Evolutionary conservation across 176 grass and related monocot species (phyloP), one percentile per base, ranked within the genome.

Genomic region (Eleusine coracana): DNA sequence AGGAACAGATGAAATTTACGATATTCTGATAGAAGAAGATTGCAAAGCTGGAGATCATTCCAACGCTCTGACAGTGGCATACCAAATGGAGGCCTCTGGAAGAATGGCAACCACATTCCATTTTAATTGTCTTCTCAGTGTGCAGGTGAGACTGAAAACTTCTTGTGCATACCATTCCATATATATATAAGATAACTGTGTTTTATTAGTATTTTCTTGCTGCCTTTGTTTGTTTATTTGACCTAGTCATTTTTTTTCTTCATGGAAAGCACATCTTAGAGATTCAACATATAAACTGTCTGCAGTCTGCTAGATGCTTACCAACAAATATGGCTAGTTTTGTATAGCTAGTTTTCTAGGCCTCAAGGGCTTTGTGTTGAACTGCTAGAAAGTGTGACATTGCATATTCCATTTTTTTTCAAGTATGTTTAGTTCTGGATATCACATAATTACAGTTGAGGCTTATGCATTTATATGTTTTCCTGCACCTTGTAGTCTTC

Each of bases 91-190:
- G 83, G 90, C 88, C 82, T 85, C 76, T 86, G 96, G 96, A 91
- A 95, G 92, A 93, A 98, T 95, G 96, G 96, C 96, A 3, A 95
- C 96, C 70, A 98, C 96, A 79, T 98, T 91, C 71, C 96, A 98
- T 91, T 98, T 88, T 80, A 98, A 98, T 73, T 98, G 88, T n/a
- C 96, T 98, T 88, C 96, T 98, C 61, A 98, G 96, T 76, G 96
- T 93, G 54, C 96, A 98, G 96, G 96, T 98, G 82, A 84, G 59
- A 65, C 9, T 73, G 48, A 9, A n/a, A 76, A 68, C 12, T 77
- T 75, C 62, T 78, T 87, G 56, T 78, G 64, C 66, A 82, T 49
- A 66, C 71, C 31, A 34, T 34, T 34, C 31, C 31, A 21, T 0
- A 3, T 11, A 29, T 60, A 27, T 61, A 11, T 25, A 11, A 10